Conservation (phyloP, 2,329 filamentous ascomycete species). For the Epichloe baconii region DNA sequence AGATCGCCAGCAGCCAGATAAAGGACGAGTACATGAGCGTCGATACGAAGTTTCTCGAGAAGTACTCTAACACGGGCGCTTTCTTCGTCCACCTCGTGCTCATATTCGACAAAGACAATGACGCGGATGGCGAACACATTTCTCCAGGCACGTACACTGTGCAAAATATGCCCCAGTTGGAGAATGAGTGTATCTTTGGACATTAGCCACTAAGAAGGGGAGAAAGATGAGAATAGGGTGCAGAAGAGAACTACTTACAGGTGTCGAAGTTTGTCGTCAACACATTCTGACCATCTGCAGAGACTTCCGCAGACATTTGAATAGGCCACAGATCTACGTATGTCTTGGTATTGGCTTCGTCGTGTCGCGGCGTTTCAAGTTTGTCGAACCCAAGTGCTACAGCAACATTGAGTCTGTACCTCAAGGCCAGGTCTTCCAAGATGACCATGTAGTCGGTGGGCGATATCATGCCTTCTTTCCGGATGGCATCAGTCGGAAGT, state of each 20-base stretch:
- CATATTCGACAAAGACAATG: slow-evolving; percentile 81
- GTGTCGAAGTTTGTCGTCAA: slow-evolving; percentile 86
- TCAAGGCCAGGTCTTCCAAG: slow-evolving; percentile 66
- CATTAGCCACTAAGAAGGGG: too few species aligned
- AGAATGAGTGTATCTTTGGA: slow-evolving; percentile 58
- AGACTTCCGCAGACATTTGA: slow-evolving; percentile 80
- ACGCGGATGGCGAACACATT: slow-evolving; percentile 60
- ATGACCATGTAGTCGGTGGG: slow-evolving; percentile 68
- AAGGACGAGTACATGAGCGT: slow-evolving; percentile 67
- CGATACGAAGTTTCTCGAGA: slow-evolving; percentile 68
- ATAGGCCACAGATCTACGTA: slow-evolving; percentile 87
- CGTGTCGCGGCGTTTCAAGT: slow-evolving; percentile 55
- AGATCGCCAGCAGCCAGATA: slow-evolving; percentile 66
- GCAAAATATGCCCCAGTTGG: slow-evolving; percentile 72
- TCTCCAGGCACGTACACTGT: slow-evolving; percentile 72
- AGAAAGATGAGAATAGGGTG: background rate
- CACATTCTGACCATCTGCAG: slow-evolving; percentile 51
- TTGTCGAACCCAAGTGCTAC: slow-evolving; percentile 70
- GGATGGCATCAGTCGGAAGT: slow-evolving; percentile 57
- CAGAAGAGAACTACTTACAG: slow-evolving; percentile 36
- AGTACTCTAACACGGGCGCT: slow-evolving; percentile 56
- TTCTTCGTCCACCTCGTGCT: slow-evolving; percentile 72
- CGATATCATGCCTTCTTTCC: slow-evolving; percentile 54
- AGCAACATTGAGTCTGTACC: slow-evolving; percentile 71
- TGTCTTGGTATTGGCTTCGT: slow-evolving; percentile 50